These are phyloP conservation scores for Neonectria neomacrospora DNA, from an alignment of 2,329 filamentous ascomycete genomes.

Conservation along the genomic window DNA sequence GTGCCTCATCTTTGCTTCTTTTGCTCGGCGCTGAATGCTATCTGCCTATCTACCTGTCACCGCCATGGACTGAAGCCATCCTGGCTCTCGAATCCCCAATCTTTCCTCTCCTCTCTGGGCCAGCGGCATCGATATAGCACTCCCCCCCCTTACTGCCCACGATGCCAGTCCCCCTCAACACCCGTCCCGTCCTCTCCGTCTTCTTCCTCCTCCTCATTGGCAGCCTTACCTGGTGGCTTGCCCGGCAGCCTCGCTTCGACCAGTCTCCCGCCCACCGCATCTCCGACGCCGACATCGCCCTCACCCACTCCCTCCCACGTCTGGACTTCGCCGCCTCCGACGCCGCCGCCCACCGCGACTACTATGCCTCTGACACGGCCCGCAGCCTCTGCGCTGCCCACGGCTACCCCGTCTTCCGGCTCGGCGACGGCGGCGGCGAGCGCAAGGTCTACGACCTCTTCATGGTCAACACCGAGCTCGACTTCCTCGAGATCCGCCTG, in stretches of 20 bases:
- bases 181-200: conserved; percentile 23
- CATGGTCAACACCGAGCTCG: conserved; percentile 71
- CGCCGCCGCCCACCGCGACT: conserved; percentile 34
- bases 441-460: conserved; percentile 63
- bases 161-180: conserved; percentile 28
- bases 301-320: conserved; percentile 35
- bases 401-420: conserved; percentile 47
- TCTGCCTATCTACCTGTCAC: background rate
- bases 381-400: conserved; percentile 48
- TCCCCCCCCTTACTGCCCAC: background rate
- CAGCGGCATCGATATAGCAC: conserved; percentile 3
- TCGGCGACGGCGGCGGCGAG: conserved; percentile 35
- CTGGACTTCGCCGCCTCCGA: conserved; percentile 40
- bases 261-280: conserved; percentile 31
- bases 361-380: conserved; percentile 46
- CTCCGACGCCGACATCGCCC: conserved; percentile 37
- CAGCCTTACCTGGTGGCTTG: conserved; percentile 31
- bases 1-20: background rate
- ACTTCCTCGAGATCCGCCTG: conserved; percentile 73
- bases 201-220: conserved; percentile 17
- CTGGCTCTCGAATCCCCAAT: background rate
- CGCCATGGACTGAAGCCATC: background rate
- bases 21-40: background rate
- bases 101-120: background rate
- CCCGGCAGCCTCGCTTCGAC: conserved; percentile 35